A percentile compares a stretch with the other conserved stretches of the same genome.
Evolutionary conservation across 805 yeast species (phyloP).

Genomic region (Kodamaea lidongshanica): DNA sequence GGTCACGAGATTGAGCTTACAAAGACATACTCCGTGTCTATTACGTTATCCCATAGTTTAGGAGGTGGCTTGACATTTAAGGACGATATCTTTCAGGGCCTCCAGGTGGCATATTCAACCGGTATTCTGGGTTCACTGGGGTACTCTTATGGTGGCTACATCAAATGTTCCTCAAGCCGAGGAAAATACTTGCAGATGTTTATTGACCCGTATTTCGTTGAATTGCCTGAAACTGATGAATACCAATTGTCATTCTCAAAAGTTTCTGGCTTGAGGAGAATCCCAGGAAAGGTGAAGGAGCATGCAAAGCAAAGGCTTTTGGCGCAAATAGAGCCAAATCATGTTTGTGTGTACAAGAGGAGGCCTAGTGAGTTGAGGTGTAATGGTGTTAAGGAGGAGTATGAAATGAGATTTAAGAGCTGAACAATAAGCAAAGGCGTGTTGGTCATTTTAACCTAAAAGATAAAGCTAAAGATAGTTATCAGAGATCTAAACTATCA

Average conservation of each 20-base stretch:
- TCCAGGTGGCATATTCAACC: neutral
- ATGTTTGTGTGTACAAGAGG: slow-evolving; percentile 6
- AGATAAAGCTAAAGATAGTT: no score
- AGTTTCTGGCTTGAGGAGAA: neutral
- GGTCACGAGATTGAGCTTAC: slow-evolving; percentile 2
- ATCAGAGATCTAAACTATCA: no score
- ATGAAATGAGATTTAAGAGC: no score
- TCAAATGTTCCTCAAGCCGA: slow-evolving; percentile 3
- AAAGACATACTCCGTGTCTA: slow-evolving; percentile 1
- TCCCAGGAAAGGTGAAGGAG: slow-evolving; percentile 1
- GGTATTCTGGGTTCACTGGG: neutral
- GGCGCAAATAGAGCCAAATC: slow-evolving; percentile 6
- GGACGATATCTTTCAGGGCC: neutral
- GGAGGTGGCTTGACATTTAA: neutral
- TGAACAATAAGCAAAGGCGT: no score
- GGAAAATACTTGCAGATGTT: slow-evolving; percentile 8
- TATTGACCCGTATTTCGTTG: slow-evolving; percentile 8
- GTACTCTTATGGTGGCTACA: slow-evolving; percentile 2
- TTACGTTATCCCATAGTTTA: neutral
- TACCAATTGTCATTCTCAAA: slow-evolving; percentile 2
- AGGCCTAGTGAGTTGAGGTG: slow-evolving; percentile 5
- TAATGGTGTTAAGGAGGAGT: slow-evolving; percentile 3
- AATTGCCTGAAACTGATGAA: slow-evolving; percentile 6
- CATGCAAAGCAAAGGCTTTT: neutral
- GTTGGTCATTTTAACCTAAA: no score